These are phyloP conservation scores for Coemansia sp. DNA, from an alignment of 192 early-diverging fungal species.

Conservation along the genomic window DNA sequence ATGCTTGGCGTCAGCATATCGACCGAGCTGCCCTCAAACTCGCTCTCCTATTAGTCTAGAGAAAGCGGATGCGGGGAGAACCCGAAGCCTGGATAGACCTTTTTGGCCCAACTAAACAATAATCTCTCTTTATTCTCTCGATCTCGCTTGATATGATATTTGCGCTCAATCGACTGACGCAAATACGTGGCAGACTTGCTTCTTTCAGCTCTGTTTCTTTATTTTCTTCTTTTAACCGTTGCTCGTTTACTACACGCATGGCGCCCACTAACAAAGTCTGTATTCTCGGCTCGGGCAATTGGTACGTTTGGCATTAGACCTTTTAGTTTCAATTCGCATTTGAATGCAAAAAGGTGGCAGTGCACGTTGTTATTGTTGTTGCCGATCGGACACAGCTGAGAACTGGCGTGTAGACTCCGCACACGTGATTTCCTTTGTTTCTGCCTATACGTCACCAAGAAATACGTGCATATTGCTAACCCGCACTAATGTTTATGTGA, in stretches of 20 bases:
- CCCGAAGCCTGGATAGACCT: too few species aligned
- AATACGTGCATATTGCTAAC: too few species aligned
- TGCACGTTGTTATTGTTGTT: not conserved
- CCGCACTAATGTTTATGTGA: too few species aligned
- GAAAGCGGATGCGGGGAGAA: too few species aligned
- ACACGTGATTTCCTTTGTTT: not conserved
- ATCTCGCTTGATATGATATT: too few species aligned
- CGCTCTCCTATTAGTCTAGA: conserved; percentile 23
- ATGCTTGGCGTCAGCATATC: conserved; percentile 34
- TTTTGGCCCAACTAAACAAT: too few species aligned
- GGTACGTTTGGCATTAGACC: conserved; percentile 58
- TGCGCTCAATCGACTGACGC: not conserved
- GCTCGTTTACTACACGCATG: conserved; percentile 14
- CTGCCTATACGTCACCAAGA: too few species aligned
- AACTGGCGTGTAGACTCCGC: not conserved
- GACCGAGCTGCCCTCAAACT: conserved; percentile 34
- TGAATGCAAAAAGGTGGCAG: not conserved
- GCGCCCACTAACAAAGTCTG: conserved; percentile 69
- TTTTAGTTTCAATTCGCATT: not conserved
- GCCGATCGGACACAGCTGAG: not conserved
- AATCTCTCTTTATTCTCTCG: too few species aligned
- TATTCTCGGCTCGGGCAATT: conserved; percentile 95
- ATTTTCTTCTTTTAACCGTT: conserved; percentile 7
- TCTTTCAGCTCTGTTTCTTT: not conserved
- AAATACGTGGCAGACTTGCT: not conserved